A percentile compares a stretch with the other conserved stretches of the same genome.
Conservation (phyloP, 1,284 basidiomycete genomes). For the Gymnopus androsaceus region DNA sequence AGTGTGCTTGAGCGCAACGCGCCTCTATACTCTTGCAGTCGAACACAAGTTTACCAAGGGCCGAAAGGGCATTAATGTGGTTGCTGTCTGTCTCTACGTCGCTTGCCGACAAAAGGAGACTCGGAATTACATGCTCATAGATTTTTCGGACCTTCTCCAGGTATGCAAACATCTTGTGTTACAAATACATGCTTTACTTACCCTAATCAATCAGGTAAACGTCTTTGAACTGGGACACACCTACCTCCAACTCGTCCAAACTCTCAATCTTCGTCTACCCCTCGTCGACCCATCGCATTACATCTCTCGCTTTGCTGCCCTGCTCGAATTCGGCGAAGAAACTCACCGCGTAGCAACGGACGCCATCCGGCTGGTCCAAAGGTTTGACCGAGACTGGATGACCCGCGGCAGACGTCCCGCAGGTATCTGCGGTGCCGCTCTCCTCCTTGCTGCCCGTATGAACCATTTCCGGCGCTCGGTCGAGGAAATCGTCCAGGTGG, state of each 20-base stretch:
- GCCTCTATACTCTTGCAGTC: constrained; percentile 92
- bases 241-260: constrained; percentile 92
- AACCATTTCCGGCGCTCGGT: constrained; percentile 94
- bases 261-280: constrained; percentile 85
- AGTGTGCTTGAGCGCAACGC: constrained; percentile 80
- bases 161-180: constrained; percentile 43
- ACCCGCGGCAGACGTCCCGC: constrained; percentile 92
- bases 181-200: constrained; percentile 6
- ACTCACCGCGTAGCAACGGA: constrained; percentile 92
- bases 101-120: constrained; percentile 92
- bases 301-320: constrained; percentile 94
- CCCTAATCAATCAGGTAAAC: constrained; percentile 70
- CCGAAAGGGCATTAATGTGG: constrained; percentile 88
- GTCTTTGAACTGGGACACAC: constrained; percentile 97
- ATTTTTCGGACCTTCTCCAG: constrained; percentile 92
- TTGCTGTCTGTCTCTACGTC: constrained; percentile 94
- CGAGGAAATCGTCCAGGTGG: constrained; percentile 96
- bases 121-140: constrained; percentile 95
- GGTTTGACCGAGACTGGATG: constrained; percentile 98
- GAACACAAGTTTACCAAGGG: constrained; percentile 95
- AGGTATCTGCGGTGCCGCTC: constrained; percentile 95
- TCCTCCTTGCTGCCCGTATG: constrained; percentile 96
- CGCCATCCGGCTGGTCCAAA: constrained; percentile 90
- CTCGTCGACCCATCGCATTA: constrained; percentile 97
- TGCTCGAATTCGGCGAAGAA: constrained; percentile 96